phyloP scores from a whole-genome alignment of 768 basidiomycete species.

The Dioszegia hungarica region DNA sequence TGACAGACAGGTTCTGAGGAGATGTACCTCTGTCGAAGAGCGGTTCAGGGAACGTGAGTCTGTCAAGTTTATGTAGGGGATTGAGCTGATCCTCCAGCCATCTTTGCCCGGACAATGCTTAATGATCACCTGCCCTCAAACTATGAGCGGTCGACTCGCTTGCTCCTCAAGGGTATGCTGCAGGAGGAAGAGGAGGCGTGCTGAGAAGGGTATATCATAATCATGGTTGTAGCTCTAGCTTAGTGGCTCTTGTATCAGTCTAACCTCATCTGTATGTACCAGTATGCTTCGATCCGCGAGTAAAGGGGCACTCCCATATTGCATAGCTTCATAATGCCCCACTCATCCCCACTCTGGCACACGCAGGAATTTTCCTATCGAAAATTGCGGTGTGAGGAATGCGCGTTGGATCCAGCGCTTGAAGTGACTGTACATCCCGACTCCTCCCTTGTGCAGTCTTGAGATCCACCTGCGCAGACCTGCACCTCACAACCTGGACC shows the following conservation, averaged over 20 bases:
- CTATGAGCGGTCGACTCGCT: slow-evolving; percentile 37
- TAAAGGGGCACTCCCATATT: too few species aligned
- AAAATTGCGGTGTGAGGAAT: too few species aligned
- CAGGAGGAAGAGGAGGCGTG: neutral
- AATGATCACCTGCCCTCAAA: slow-evolving; percentile 39
- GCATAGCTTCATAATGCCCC: too few species aligned
- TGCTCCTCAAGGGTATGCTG: slow-evolving; percentile 16
- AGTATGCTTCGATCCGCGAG: too few species aligned
- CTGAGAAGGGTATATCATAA: neutral
- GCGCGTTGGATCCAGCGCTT: too few species aligned
- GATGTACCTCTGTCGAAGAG: slow-evolving; percentile 34
- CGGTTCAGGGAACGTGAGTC: slow-evolving; percentile 43
- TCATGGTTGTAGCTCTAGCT: neutral
- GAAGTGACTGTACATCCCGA: too few species aligned
- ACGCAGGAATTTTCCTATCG: too few species aligned
- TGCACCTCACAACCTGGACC: too few species aligned
- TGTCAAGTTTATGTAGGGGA: neutral
- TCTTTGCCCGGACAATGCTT: slow-evolving; percentile 43
- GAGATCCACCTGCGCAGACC: too few species aligned
- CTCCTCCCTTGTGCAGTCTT: too few species aligned
- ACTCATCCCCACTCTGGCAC: too few species aligned
- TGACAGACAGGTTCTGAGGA: slow-evolving; percentile 17
- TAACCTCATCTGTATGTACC: neutral
- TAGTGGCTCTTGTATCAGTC: neutral
- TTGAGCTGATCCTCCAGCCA: slow-evolving; percentile 13